Conservation (phyloP, 805 yeast species). For the Teunomyces barrocoloradensis region DNA sequence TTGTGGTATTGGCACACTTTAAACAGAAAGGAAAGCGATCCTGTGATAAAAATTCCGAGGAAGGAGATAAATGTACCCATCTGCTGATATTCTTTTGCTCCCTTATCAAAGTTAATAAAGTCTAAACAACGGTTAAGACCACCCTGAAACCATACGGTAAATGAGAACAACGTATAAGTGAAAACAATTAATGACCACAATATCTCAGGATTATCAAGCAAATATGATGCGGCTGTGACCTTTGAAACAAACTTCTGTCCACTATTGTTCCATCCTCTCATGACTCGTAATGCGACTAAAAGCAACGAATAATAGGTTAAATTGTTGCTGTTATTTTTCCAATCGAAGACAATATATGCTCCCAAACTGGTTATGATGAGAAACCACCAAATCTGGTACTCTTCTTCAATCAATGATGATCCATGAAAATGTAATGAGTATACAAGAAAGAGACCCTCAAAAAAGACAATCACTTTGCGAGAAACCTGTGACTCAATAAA, state of each 20-base stretch:
- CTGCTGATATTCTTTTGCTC: constrained; percentile 11
- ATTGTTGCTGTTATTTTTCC: background rate
- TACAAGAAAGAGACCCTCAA: constrained; percentile 36
- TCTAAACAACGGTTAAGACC: constrained; percentile 19
- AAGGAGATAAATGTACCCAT: constrained; percentile 39
- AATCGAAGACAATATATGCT: constrained; percentile 4
- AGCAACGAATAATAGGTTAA: constrained; percentile 10
- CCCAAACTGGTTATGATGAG: constrained; percentile 18
- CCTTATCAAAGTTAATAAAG: constrained; percentile 6
- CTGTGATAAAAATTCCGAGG: constrained; percentile 44
- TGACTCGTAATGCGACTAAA: constrained; percentile 46
- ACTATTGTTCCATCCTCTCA: constrained; percentile 83
- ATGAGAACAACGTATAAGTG: constrained; percentile 32
- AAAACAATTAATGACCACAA: constrained; percentile 49
- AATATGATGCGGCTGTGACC: constrained; percentile 37
- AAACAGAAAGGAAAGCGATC: constrained; percentile 48
- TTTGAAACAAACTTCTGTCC: constrained; percentile 73
- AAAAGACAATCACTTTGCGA: constrained; percentile 2
- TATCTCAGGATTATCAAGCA: constrained; percentile 19
- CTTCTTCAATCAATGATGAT: constrained; percentile 79
- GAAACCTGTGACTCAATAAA: constrained; percentile 1
- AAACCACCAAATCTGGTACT: constrained; percentile 94
- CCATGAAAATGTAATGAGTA: constrained; percentile 80
- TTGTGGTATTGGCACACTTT: constrained; percentile 52
- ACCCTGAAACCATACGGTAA: constrained; percentile 24